Base-by-base conservation (phyloP, 192 early-diverging fungal genomes). In the Dissophora globulifera region DNA sequence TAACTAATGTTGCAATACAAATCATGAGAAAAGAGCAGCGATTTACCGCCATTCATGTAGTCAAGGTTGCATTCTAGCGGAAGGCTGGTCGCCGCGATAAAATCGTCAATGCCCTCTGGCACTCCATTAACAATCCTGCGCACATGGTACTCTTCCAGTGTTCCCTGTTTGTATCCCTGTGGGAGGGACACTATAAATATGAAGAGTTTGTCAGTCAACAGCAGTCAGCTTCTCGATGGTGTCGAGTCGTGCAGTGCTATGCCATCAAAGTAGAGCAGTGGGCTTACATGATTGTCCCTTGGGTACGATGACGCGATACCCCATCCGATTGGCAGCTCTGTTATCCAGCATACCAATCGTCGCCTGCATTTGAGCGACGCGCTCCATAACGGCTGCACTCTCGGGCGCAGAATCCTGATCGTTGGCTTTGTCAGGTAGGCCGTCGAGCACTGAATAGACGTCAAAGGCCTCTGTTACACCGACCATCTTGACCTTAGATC, bases 21-120 rank as follows among this genome's bases (percentile, higher is more conserved):
- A n/a, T n/a, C n/a, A n/a, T n/a, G n/a, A n/a, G n/a, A n/a, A n/a
- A n/a, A 19, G 5, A 17, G 11, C 45, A 20, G 1, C 17, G 16
- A 47, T 61, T 65, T 82, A 92, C 92, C 90, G 63, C 96, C 96
- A 49, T 85, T 79, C 89, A 99, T 93, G 56, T 89, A 89, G 78
- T 99, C 97, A 32, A 97, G 69, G 64, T 98, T 98, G 50, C 86
- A 88, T 70, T 99, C 96, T 45, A 99, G 78, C 26, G 97, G 96
- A 50, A 99, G 79, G 16, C 92, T 82, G 27, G 71, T 62, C 49
- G 85, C 88, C 16, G 84, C 60, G 55, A 87, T 85, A 72, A 96
- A 87, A 68, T 98, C 96, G 23, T 87, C 80, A 12, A 86, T 58
- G 30, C 97, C 97, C 87, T 99, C 97, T 31, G 95, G 91, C 7